phyloP scores from a whole-genome alignment of 1,284 basidiomycete genomes.

The Heterobasidion parviporum region DNA sequence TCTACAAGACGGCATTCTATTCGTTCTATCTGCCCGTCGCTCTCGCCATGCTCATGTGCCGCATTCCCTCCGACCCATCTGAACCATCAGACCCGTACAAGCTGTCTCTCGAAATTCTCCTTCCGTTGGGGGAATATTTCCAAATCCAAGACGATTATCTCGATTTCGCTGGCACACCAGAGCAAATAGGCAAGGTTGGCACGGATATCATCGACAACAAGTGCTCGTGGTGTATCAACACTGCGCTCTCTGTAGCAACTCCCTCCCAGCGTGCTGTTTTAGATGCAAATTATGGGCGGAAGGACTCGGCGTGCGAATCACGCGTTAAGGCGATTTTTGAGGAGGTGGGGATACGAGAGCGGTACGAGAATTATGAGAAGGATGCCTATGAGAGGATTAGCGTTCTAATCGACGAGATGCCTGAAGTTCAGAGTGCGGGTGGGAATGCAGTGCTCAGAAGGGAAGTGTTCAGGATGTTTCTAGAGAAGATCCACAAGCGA shows the following conservation, averaged over 20 bases:
- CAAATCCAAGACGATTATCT: slow-evolving; percentile 98
- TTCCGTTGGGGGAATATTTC: slow-evolving; percentile 97
- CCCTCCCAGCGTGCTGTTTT: slow-evolving; percentile 49
- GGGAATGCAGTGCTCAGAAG: slow-evolving; percentile 54
- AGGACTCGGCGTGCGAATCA: slow-evolving; percentile 55
- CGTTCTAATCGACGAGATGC: slow-evolving; percentile 60
- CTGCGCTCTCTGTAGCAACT: slow-evolving; percentile 60
- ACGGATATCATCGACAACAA: slow-evolving; percentile 99
- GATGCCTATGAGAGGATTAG: slow-evolving; percentile 63
- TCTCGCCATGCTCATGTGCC: slow-evolving; percentile 80
- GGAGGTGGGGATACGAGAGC: slow-evolving; percentile 60
- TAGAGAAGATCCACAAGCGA: slow-evolving; percentile 87
- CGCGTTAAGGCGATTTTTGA: slow-evolving; percentile 75
- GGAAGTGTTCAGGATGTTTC: slow-evolving; percentile 79
- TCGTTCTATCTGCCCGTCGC: slow-evolving; percentile 99
- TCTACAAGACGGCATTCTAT: slow-evolving; percentile 99
- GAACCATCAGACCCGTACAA: slow-evolving; percentile 58
- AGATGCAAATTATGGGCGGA: slow-evolving; percentile 85
- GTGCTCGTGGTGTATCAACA: slow-evolving; percentile 96
- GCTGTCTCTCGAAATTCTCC: slow-evolving; percentile 75
- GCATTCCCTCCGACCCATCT: slow-evolving; percentile 38
- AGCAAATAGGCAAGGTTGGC: slow-evolving; percentile 94
- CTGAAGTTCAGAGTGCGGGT: slow-evolving; percentile 35
- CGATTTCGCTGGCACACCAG: slow-evolving; percentile 86
- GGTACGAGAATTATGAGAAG: slow-evolving; percentile 78